Base-by-base conservation (phyloP, 768 basidiomycete species). In the Tylopilus cervinicoccineus region DNA sequence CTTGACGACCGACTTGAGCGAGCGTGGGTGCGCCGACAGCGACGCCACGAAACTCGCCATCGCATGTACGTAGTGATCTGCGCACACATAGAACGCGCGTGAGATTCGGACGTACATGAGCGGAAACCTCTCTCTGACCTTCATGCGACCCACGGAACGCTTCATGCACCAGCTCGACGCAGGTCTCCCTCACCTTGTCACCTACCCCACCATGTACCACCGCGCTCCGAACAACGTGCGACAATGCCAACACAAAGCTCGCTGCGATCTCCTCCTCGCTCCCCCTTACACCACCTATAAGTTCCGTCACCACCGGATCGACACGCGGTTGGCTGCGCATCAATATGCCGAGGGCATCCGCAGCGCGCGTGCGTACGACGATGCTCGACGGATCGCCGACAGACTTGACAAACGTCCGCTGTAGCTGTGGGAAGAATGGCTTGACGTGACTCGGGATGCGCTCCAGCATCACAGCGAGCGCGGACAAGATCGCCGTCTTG, bases 381-480 rank as follows among this genome's bases (percentile, higher is more conserved):
- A 79, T 71, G 53, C 88, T 91, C 2, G 85, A 76, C 8, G 85
- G 67, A 64, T 98, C 94, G 48, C 86, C 80, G 3, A 87, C 78
- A 37, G 92, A 88, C 71, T 98, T 98, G 64, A 96, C 88, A 60
- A 98, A 97, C 0, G 93, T 97, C 28, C 94, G 81, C 60, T 97
- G 95, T 28, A 98, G 71, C 60, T 98, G 96, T 2, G 95, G 96
- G 79, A 97, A 97, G 84, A 98, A 98, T 3, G 95, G 95, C 66
- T 89, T 91, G 57, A 98, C 92, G 56, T 95, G 89, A 4, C 76
- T 72, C 0, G 94, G 93, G 20, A 96, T 93, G 38, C 80, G 78
- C 53, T 84, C 82, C 36, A 98, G 74, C 81, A 97, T 90, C 19
- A 84, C 80, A 0, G 84, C 80, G 42, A 99, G 77, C 6, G 94